A percentile compares a stretch with the other conserved stretches of the same genome.
Conservation (phyloP, 495 filamentous ascomycete genomes). For the Talaromyces borbonicus region DNA sequence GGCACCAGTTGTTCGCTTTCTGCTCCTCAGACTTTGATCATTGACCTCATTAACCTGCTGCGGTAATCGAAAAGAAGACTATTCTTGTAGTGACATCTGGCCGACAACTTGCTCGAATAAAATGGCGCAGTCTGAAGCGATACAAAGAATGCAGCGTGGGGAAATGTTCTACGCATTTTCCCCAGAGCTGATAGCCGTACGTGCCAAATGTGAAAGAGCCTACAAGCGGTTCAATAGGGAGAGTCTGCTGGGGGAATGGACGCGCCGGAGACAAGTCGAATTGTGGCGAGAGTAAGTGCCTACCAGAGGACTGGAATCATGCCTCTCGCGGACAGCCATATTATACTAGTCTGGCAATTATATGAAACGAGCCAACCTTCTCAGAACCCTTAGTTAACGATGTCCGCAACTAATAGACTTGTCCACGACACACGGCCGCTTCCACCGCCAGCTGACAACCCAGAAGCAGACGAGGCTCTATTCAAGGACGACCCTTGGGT, state of each 20-base stretch:
- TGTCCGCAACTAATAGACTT: slow-evolving; percentile 32
- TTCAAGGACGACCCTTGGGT: slow-evolving; percentile 56
- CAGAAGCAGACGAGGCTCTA: slow-evolving; percentile 49
- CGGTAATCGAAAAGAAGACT: too few relatives aligned
- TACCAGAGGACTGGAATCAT: too few relatives aligned
- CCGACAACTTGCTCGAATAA: not conserved
- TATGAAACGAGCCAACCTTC: too few relatives aligned
- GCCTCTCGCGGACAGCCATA: too few relatives aligned
- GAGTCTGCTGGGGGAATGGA: slow-evolving; percentile 29
- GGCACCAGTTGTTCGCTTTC: not conserved
- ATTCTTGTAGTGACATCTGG: too few relatives aligned
- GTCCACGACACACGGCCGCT: slow-evolving; percentile 50
- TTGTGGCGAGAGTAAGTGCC: slow-evolving; percentile 64
- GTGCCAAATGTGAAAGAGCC: slow-evolving; percentile 48
- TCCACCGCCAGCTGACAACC: slow-evolving; percentile 41
- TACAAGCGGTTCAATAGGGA: slow-evolving; percentile 53
- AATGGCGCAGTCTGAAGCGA: slow-evolving; percentile 20
- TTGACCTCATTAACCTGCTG: too few relatives aligned
- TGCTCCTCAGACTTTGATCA: not conserved
- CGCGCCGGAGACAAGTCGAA: slow-evolving; percentile 48
- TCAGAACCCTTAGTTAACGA: too few relatives aligned
- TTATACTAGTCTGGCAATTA: too few relatives aligned
- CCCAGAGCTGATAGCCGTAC: slow-evolving; percentile 44
- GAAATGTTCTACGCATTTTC: slow-evolving; percentile 44
- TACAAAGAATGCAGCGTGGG: slow-evolving; percentile 30